Base-by-base conservation (phyloP, 345 rosid genomes). In the Citrus australasica region DNA sequence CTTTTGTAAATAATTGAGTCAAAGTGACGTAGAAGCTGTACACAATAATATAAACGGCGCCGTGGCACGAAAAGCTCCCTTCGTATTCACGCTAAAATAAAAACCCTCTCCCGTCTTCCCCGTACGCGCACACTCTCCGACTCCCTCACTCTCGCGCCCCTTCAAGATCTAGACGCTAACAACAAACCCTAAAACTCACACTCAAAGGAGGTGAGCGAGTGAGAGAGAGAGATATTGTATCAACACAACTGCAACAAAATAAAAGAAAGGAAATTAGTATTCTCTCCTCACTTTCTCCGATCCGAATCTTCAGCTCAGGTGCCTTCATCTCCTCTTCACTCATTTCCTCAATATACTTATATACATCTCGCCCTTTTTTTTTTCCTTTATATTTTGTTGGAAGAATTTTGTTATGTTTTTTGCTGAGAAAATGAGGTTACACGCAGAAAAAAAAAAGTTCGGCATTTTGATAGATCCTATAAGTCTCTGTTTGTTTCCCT, bases 181-280 rank as follows among this genome's bases (percentile, higher is more conserved):
- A 60, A 59, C 69, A 87, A 91, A 90, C 92, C 95, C 95, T 88
- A 90, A 85, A 77, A 48, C 80, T 42, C 81, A 78, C 85, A 85
- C 27, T 25, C 10, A 59, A 59, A 4, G 28, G 19, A 71, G 73
- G 67, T 74, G 61, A 83, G 76, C 83, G 82, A 77, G 78, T 59
- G 86, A 68, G 82, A 77, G 76, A 71, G 86, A 82, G 84, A 76
- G 73, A 78, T 53, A 24, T 59, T 32, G 4, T 48, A 27, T 9
- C 51, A 61, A 9, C 27, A 42, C 11, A 0, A 2, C 19, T 22
- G 24, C 21, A 11, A 17, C 58, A 17, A 53, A 16, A 4, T 5
- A 53, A 53, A 17, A 53, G 7, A 4, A 63, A 24, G 11, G 6
- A 37, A 55, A 55, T 27, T 62, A 67, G 69, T 69, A 22, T 77